Evolutionary conservation across 176 grass and related monocot species (phyloP).

Genomic region (Chloris gayana): DNA sequence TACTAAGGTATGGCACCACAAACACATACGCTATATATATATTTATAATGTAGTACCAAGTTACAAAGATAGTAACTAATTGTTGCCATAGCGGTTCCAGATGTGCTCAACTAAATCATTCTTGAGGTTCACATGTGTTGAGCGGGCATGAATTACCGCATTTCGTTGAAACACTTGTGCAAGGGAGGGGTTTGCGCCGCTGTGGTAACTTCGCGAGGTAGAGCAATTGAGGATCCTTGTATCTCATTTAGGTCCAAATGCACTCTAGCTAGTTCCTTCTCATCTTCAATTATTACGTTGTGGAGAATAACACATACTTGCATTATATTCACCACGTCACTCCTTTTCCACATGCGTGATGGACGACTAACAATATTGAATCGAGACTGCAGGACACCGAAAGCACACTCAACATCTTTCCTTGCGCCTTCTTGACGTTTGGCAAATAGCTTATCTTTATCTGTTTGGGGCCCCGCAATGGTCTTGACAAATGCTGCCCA

Average conservation of each 20-base stretch:
- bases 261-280: not conserved
- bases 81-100: no score
- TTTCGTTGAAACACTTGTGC: not conserved
- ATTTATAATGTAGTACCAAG: no score
- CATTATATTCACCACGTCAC: not conserved
- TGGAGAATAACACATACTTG: not conserved
- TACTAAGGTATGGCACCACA: no score
- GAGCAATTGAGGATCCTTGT: not conserved
- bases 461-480: not conserved
- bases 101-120: not conserved
- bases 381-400: not conserved
- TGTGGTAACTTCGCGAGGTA: not conserved
- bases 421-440: not conserved
- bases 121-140: not conserved
- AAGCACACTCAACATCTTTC: not conserved
- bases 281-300: slow-evolving; percentile 10
- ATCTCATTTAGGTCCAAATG: not conserved
- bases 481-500: not conserved
- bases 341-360: not conserved
- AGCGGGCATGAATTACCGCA: not conserved
- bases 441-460: not conserved
- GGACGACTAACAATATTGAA: not conserved
- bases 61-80: no score
- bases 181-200: not conserved
- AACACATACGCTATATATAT: no score